These are phyloP conservation scores for Dioszegia aurantiaca DNA, from an alignment of 768 basidiomycete species.

Conservation along the genomic window DNA sequence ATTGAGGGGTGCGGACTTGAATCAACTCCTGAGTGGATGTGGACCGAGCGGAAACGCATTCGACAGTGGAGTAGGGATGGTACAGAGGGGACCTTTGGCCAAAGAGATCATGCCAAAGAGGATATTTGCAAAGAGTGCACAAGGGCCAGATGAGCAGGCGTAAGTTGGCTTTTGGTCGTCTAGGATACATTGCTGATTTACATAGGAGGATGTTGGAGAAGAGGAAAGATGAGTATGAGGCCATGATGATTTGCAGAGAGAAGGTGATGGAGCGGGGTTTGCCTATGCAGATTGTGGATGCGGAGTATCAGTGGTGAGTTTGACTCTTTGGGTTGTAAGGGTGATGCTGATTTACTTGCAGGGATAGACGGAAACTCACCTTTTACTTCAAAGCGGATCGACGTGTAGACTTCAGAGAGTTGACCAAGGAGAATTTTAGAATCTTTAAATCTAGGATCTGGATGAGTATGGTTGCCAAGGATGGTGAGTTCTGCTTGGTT, in stretches of 20 bases:
- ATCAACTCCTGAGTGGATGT: constrained; percentile 28
- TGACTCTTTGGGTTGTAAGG: background rate
- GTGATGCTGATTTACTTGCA: constrained; percentile 44
- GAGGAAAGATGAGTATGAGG: constrained; percentile 85
- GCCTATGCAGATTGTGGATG: constrained; percentile 98
- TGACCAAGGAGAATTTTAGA: constrained; percentile 92
- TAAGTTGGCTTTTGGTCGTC: constrained; percentile 51
- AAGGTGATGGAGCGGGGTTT: constrained; percentile 91
- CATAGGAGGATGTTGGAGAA: constrained; percentile 72
- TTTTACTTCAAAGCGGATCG: constrained; percentile 97
- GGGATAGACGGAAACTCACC: constrained; percentile 96
- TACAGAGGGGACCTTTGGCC: constrained; percentile 56
- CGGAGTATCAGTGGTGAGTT: constrained; percentile 93
- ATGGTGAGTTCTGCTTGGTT: constrained; percentile 27
- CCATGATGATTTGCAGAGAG: constrained; percentile 80
- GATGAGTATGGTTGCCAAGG: constrained; percentile 44
- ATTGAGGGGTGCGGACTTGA: constrained; percentile 32
- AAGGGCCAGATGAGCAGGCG: constrained; percentile 73
- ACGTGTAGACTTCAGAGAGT: constrained; percentile 85
- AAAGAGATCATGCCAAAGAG: constrained; percentile 97
- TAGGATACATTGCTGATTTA: constrained; percentile 12
- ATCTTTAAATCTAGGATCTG: constrained; percentile 42
- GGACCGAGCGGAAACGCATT: constrained; percentile 38
- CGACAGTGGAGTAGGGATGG: constrained; percentile 11
- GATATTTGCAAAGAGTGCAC: constrained; percentile 79